These are phyloP conservation scores for Boehmeria nivea DNA, from an alignment of 306 rosid species.

Conservation along the genomic window DNA sequence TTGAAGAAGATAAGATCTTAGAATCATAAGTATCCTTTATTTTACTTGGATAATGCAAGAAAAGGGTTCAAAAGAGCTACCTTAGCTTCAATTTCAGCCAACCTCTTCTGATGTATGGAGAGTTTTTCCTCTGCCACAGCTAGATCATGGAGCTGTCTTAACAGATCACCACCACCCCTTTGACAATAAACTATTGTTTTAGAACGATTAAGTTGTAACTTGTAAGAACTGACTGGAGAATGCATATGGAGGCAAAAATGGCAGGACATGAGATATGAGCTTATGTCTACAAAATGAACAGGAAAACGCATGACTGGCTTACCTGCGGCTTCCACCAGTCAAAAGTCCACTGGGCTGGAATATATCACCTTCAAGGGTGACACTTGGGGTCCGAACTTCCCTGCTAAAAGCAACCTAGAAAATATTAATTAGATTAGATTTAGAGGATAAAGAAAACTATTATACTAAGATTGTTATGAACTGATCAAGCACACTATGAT, in stretches of 20 bases:
- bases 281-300: conserved; percentile 12
- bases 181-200: conserved; percentile 23
- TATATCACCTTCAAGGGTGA: conserved; percentile 97
- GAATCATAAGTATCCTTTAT: too few species aligned
- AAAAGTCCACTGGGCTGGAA: conserved; percentile 95
- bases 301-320: conserved; percentile 23
- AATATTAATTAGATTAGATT: conserved; percentile 21
- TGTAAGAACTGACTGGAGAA: conserved; percentile 11
- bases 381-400: conserved; percentile 70
- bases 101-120: conserved; percentile 55
- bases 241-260: conserved; percentile 2
- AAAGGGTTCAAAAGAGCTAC: conserved; percentile 26
- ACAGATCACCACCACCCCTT: conserved; percentile 87
- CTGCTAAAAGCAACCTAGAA: conserved; percentile 77
- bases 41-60: background rate
- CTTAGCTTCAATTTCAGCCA: conserved; percentile 67
- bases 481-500: background rate
- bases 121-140: conserved; percentile 70
- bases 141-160: conserved; percentile 75
- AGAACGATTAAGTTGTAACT: background rate
- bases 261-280: conserved; percentile 7
- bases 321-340: conserved; percentile 99
- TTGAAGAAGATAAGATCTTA: too few species aligned
- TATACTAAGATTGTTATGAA: too few species aligned
- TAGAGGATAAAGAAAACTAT: background rate